Percentiles rank a stretch among this genome's conserved stretches.
phyloP scores from a whole-genome alignment of 805 yeast genomes.

The Allodekkera sacchari region DNA sequence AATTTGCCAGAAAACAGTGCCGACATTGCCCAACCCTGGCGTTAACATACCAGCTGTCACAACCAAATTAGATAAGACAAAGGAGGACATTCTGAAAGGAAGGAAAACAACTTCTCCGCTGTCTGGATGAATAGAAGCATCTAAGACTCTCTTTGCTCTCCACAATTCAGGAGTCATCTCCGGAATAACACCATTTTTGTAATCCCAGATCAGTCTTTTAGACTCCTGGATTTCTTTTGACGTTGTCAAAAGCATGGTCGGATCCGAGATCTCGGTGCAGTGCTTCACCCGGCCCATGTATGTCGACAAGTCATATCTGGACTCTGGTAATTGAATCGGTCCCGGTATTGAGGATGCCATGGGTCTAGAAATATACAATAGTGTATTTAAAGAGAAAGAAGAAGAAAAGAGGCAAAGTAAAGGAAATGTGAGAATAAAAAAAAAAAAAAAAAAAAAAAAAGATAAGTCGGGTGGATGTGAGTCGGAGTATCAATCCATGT shows the following conservation, averaged over 20 bases:
- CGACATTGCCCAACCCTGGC: slow-evolving; percentile 82
- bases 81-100: slow-evolving; percentile 96
- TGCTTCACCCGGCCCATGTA: slow-evolving; percentile 95
- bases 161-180: slow-evolving; percentile 76
- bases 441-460: too few relatives aligned
- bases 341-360: slow-evolving; percentile 93
- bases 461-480: too few relatives aligned
- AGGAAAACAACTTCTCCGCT: slow-evolving; percentile 87
- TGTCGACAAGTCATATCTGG: slow-evolving; percentile 69
- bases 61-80: slow-evolving; percentile 86
- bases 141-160: slow-evolving; percentile 80
- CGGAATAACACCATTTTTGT: slow-evolving; percentile 56
- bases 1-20: slow-evolving; percentile 95
- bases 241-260: slow-evolving; percentile 76
- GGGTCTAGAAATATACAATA: too few relatives aligned
- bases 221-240: slow-evolving; percentile 55
- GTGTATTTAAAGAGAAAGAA: too few relatives aligned
- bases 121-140: slow-evolving; percentile 93
- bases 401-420: too few relatives aligned
- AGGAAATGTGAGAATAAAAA: too few relatives aligned
- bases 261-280: slow-evolving; percentile 89
- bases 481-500: too few relatives aligned
- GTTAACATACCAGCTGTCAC: slow-evolving; percentile 98
- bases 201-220: slow-evolving; percentile 57
- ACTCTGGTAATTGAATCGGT: slow-evolving; percentile 67